Conservation (phyloP, 306 rosid species). For the Cucumis sativus region Cucumber_9930_V3 NC_026658.2:9679001-9679500, state of each 20-base stretch:
- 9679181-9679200: constrained; percentile 96
- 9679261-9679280: constrained; percentile 44
- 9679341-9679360: constrained; percentile 42
- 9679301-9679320: constrained; percentile 78
- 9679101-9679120: constrained; percentile 91
- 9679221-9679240: constrained; percentile 74
- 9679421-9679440: neutral
- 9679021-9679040: neutral
- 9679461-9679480: neutral
- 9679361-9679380: neutral
- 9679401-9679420: neutral
- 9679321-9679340: constrained; percentile 79
- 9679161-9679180: constrained; percentile 85
- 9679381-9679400: neutral
- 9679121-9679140: constrained; percentile 87
- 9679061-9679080: neutral
- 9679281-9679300: constrained; percentile 61
- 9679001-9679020: neutral
- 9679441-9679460: neutral
- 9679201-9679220: constrained; percentile 96
- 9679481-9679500: neutral
- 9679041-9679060: neutral
- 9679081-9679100: constrained; percentile 85
- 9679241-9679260: constrained; percentile 72
- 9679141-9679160: constrained; percentile 64